These are phyloP conservation scores for Hyparrhenia diplandra DNA, from an alignment of 176 grass and related monocot genomes.

Conservation along the genomic window DNA sequence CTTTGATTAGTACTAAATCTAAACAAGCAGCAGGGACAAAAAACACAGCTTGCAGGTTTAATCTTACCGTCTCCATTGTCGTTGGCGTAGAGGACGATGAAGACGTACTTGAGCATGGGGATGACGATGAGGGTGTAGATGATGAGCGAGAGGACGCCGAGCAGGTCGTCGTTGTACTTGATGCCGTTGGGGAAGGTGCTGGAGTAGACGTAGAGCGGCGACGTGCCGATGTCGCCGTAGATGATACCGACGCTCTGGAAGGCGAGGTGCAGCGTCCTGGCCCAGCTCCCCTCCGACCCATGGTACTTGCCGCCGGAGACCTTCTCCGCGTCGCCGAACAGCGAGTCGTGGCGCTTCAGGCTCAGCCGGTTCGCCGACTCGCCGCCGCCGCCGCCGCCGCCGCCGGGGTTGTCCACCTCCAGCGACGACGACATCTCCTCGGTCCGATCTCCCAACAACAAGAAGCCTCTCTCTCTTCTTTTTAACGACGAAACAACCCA, in stretches of 20 bases:
- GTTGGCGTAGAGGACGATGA: conserved; percentile 47
- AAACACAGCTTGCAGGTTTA: neutral
- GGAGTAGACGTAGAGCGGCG: conserved; percentile 53
- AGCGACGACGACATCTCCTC: conserved; percentile 34
- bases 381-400: neutral
- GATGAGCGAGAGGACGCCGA: conserved; percentile 55
- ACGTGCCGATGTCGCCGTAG: conserved; percentile 65
- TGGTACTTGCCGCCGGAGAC: conserved; percentile 28
- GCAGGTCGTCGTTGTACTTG: conserved; percentile 34
- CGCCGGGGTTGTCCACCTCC: conserved; percentile 19
- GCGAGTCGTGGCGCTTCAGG: conserved; percentile 41
- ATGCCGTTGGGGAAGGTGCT: conserved; percentile 58
- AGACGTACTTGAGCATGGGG: conserved; percentile 49
- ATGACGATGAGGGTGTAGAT: conserved; percentile 42
- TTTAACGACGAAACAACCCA: too few species aligned
- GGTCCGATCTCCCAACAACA: conserved; percentile 16
- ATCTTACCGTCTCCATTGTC: conserved; percentile 49
- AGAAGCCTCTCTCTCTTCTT: neutral
- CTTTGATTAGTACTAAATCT: neutral
- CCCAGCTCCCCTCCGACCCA: conserved; percentile 25
- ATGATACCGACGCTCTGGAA: conserved; percentile 67
- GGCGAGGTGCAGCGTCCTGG: conserved; percentile 33
- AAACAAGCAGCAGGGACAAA: neutral
- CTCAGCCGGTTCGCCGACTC: conserved; percentile 15
- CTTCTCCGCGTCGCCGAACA: conserved; percentile 44